A percentile compares a stretch with the other conserved stretches of the same genome.
phyloP scores from a whole-genome alignment of 495 filamentous ascomycete species.

The Trichocladium uniseriatum region DNA sequence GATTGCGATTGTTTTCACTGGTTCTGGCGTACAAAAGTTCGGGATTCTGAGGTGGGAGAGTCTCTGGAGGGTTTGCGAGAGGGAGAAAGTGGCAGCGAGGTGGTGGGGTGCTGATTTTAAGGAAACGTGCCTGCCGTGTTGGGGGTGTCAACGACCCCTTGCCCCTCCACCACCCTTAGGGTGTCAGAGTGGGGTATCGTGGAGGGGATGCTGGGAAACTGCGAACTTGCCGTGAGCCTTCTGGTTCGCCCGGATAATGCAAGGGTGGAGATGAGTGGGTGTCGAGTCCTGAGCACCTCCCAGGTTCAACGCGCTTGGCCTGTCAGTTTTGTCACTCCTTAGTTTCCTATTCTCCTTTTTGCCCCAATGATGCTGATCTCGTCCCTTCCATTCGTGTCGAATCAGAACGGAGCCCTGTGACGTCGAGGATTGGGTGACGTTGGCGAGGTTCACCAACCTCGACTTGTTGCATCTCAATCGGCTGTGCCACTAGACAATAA shows the following conservation, averaged over 20 bases:
- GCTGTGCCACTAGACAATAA: background rate
- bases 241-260: constrained; percentile 29
- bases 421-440: constrained; percentile 4
- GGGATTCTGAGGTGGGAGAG: background rate
- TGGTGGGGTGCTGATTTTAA: constrained; percentile 29
- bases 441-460: background rate
- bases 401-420: constrained; percentile 5
- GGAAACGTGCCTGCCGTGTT: constrained; percentile 9
- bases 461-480: background rate
- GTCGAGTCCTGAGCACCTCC: constrained; percentile 3
- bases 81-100: constrained; percentile 23
- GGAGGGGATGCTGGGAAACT: background rate
- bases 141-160: constrained; percentile 13
- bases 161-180: constrained; percentile 9
- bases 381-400: background rate
- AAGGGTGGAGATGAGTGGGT: constrained; percentile 21
- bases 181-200: constrained; percentile 17
- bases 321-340: background rate
- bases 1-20: constrained; percentile 39
- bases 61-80: constrained; percentile 14
- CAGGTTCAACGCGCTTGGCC: constrained; percentile 7
- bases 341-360: constrained; percentile 13
- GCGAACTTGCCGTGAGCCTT: constrained; percentile 10
- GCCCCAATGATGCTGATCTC: constrained; percentile 1
- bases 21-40: constrained; percentile 18